Percentiles rank a stretch among this genome's conserved stretches.
Evolutionary conservation across 257 asterid genomes (phyloP).

Genomic region (Solanum medicagineum): DNA sequence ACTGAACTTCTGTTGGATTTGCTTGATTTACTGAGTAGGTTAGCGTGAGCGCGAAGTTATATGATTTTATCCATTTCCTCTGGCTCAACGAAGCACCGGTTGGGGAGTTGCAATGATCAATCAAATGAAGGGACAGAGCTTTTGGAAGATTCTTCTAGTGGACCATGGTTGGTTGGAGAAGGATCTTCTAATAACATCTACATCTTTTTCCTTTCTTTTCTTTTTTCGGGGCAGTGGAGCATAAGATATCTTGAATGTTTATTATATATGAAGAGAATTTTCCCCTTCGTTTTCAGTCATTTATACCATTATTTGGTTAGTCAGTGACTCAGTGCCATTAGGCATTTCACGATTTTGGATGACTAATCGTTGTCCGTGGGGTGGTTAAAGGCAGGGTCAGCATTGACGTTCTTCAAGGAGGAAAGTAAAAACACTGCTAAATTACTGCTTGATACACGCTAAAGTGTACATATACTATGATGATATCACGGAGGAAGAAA

Average conservation of each 20-base stretch:
- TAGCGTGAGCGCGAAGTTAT: constrained; percentile 82
- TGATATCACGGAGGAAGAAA: too few relatives aligned
- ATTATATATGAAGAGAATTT: background rate
- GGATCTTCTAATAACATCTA: background rate
- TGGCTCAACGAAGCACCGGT: constrained; percentile 99
- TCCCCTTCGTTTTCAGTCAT: background rate
- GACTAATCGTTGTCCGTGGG: too few relatives aligned
- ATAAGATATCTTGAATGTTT: background rate
- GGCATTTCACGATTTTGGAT: too few relatives aligned
- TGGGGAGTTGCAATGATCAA: constrained; percentile 71
- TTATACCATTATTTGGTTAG: background rate
- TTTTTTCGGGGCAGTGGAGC: background rate
- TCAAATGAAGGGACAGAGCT: background rate
- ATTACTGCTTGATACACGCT: too few relatives aligned
- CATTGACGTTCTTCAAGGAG: too few relatives aligned
- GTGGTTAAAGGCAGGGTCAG: too few relatives aligned
- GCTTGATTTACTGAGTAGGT: constrained; percentile 41
- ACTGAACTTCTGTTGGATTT: background rate
- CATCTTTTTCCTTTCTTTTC: background rate
- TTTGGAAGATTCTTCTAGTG: background rate
- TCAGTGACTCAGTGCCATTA: too few relatives aligned
- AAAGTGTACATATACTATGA: too few relatives aligned
- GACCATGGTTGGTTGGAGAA: background rate
- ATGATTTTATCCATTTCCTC: constrained; percentile 88
- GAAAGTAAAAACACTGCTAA: too few relatives aligned